A percentile compares a stretch with the other conserved stretches of the same genome.
Evolutionary conservation across 805 yeast genomes (phyloP).

Genomic region (Lipomyces anomalus): DNA sequence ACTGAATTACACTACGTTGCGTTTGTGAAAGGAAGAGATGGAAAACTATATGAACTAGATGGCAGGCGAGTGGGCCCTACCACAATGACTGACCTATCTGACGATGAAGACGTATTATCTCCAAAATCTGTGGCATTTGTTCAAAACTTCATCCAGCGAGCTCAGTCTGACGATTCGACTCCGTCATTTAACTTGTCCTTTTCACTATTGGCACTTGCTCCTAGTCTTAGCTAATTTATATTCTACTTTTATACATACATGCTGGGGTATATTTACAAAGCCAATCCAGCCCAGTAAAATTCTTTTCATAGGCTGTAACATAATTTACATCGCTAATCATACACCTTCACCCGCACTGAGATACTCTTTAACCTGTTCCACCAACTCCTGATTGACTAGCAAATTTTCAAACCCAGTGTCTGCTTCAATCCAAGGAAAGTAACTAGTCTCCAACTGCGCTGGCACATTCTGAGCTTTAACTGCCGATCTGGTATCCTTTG

Average conservation of each 20-base stretch:
- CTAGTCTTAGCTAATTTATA: conserved; percentile 2
- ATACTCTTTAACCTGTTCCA: not conserved
- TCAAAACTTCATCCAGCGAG: conserved; percentile 56
- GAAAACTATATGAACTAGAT: conserved; percentile 73
- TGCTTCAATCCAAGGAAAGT: not conserved
- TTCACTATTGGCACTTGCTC: conserved; percentile 22
- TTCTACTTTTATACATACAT: not conserved
- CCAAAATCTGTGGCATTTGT: conserved; percentile 49
- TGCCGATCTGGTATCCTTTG: not conserved
- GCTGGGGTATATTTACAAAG: not conserved
- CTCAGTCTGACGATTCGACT: conserved; percentile 24
- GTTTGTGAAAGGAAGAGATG: conserved; percentile 52
- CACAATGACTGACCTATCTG: conserved; percentile 44
- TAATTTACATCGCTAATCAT: not conserved
- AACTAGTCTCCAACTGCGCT: not conserved
- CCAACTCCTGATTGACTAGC: not conserved
- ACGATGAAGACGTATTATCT: conserved; percentile 51
- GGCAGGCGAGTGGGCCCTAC: conserved; percentile 80
- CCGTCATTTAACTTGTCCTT: conserved; percentile 7
- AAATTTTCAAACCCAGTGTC: not conserved
- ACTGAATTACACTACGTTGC: conserved; percentile 73
- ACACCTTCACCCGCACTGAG: conserved; percentile 1
- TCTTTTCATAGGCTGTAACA: not conserved
- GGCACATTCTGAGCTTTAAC: not conserved
- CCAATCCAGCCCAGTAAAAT: not conserved